phyloP scores from a whole-genome alignment of 495 filamentous ascomycete species.

The Acidiella bohemica region DNA sequence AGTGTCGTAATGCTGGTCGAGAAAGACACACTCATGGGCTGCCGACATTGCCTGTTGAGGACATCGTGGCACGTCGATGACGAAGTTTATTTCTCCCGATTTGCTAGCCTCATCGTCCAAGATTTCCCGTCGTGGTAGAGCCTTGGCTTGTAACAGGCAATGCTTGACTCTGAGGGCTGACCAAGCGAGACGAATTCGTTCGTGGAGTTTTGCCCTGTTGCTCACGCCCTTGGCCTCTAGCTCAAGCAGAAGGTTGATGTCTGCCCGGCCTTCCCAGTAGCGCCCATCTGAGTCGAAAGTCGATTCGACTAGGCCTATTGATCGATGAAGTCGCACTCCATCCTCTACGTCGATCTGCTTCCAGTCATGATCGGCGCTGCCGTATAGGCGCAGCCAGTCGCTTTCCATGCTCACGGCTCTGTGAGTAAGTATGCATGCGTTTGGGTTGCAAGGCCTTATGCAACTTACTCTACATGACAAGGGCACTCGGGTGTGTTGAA shows the following conservation, averaged over 20 bases:
- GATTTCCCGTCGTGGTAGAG: background rate
- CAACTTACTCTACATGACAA: no score
- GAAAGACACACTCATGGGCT: conserved; percentile 19
- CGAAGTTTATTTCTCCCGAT: conserved; percentile 5
- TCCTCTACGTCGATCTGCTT: conserved; percentile 1
- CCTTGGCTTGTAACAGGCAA: conserved; percentile 22
- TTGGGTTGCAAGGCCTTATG: no score
- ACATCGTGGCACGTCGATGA: conserved; percentile 15
- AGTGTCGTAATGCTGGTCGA: conserved; percentile 22
- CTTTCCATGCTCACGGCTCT: background rate
- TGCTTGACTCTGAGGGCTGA: conserved; percentile 25
- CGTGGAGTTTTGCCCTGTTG: conserved; percentile 11
- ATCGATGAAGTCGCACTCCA: conserved; percentile 5
- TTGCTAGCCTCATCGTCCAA: background rate
- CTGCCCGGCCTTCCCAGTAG: conserved; percentile 21
- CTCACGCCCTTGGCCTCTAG: conserved; percentile 12
- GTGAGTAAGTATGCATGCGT: background rate
- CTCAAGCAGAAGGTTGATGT: conserved; percentile 15
- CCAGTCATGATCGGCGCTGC: conserved; percentile 15
- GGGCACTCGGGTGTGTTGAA: no score
- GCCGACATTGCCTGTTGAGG: conserved; percentile 14
- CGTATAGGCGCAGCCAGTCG: conserved; percentile 21
- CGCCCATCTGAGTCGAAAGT: conserved; percentile 20
- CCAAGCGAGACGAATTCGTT: conserved; percentile 26
- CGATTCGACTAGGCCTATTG: conserved; percentile 19